phyloP scores from a whole-genome alignment of 352 stramenopile genomes.

The Phytophthora syringae region DNA sequence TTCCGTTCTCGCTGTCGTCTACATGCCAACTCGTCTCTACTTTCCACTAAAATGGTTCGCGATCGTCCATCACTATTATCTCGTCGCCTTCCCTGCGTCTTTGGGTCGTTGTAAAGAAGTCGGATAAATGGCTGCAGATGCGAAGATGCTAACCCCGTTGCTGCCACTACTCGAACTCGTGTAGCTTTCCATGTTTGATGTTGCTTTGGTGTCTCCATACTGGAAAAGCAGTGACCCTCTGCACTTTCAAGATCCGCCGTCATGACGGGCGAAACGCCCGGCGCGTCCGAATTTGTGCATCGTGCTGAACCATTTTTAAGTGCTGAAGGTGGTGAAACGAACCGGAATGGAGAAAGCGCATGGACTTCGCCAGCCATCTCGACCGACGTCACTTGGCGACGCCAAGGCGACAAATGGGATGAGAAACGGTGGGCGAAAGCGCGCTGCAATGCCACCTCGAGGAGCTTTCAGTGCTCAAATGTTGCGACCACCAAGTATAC shows the following conservation, averaged over 20 bases:
- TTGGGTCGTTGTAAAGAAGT: constrained; percentile 48
- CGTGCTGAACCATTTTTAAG: not conserved
- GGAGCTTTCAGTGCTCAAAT: constrained; percentile 50
- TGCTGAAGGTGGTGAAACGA: constrained; percentile 20
- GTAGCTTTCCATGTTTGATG: constrained; percentile 40
- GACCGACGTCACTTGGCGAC: constrained; percentile 1
- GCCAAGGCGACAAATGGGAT: not conserved
- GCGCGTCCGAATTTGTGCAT: constrained; percentile 27
- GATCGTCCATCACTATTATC: constrained; percentile 10
- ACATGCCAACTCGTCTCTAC: constrained; percentile 23
- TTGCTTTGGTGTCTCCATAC: constrained; percentile 4
- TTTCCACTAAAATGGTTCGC: constrained; percentile 27
- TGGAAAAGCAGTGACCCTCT: not conserved
- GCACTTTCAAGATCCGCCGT: constrained; percentile 23
- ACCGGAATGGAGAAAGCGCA: constrained; percentile 28
- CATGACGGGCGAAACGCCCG: constrained; percentile 21
- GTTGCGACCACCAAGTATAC: constrained; percentile 29
- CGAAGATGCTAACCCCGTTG: constrained; percentile 49
- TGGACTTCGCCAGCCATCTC: constrained; percentile 20
- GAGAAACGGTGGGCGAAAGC: constrained; percentile 3
- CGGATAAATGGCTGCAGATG: constrained; percentile 56
- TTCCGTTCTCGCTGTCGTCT: constrained; percentile 34
- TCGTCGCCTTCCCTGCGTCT: constrained; percentile 3
- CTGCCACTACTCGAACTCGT: constrained; percentile 38
- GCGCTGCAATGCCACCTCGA: constrained; percentile 30